Base-by-base conservation (phyloP, 441 rosid species). In the Bocquillonia castaneifolia region DNA sequence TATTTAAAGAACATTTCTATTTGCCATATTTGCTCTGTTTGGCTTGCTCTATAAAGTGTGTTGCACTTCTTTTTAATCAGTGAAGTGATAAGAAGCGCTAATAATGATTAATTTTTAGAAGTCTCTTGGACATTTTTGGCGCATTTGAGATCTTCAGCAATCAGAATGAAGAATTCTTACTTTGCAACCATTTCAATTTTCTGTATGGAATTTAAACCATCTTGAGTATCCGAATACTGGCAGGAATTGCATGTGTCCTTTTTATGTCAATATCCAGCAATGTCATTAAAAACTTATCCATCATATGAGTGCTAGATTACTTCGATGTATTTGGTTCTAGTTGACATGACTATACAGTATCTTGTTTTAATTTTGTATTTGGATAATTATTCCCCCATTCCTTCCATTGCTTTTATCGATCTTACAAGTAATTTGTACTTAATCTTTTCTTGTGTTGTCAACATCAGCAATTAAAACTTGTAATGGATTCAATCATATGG, bases 401-500 rank as follows among this genome's bases (percentile, higher is more conserved):
- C 17, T 9, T 44, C 28, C n/a, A 13, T 25, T 23, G n/a, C 29
- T 12, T 29, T 32, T 8, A 18, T 14, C 29, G 22, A 25, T 29
- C 4, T 5, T 53, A 2, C 59, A 50, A 23, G n/a, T 28, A 1
- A 2, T 28, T 40, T 18, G 12, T 29, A 20, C 63, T 10, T 36
- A n/a, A 34, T 0, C 23, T 29, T 45, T 4, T 31, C 13, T 39
- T 37, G 6, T 44, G 7, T 17, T 40, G 6, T 75, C 55, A 32
- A 32, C 61, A 28, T 44, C 89, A 96, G 98, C 99, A 96, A 91
- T 73, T 96, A 29, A 96, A 91, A 86, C 89, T 96, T 63, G 98
- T 96, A 34, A 92, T 91, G 97, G 99, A 96, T 79, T 91, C 98
- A 44, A 96, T 96, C 59, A 96, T 96, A 70, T 92, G 98, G 99